Evolutionary conservation across 2,329 filamentous ascomycete genomes (phyloP), one percentile per base, ranked within the genome.

Genomic region (Lecanoromycetidae sp.): DNA sequence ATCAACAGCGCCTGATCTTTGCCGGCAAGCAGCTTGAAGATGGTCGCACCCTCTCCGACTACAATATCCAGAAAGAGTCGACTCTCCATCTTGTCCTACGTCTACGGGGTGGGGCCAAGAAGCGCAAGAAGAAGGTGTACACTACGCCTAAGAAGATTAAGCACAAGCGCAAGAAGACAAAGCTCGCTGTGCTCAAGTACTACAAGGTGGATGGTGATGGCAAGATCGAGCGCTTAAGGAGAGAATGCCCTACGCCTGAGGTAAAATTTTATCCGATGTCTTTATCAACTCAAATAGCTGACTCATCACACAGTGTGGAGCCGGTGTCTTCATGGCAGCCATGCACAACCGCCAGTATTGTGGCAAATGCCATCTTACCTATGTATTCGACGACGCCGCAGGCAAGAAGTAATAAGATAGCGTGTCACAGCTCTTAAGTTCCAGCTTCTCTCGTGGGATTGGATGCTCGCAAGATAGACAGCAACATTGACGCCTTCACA

Each of bases 101-200:
- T 69, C 87, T 98, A 55, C 91, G 90, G 80, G 91, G 91, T 79
- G 91, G 90, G 72, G 88, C 73, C 69, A 98, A 98, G 87, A 95
- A 96, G 86, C 82, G 93, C 74, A 98, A 98, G 87, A 94, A 94
- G 87, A 98, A 98, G 88, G 91, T 98, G 62, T 98, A 98, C 85
- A 96, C 87, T 70, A 98, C 91, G 66, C 91, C 91, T 71, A 98
- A 98, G 88, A 98, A 98, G 87, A 98, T 98, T 84, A 98, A 98
- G 91, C 91, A 98, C 84, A 98, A 98, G 88, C 84, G 87, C 79
- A 98, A 96, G 87, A 98, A 98, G 90, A 94, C 85, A 82, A 98
- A 98, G 84, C 77, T 98, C 71, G 91, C 91, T 66, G 90, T 98
- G 62, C 88, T 98, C 72, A 98, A 98, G 84, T 98, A 98, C 86